Evolutionary conservation across 2,329 filamentous ascomycete genomes (phyloP).

Genomic region (Pestalotiopsis sp.): DNA sequence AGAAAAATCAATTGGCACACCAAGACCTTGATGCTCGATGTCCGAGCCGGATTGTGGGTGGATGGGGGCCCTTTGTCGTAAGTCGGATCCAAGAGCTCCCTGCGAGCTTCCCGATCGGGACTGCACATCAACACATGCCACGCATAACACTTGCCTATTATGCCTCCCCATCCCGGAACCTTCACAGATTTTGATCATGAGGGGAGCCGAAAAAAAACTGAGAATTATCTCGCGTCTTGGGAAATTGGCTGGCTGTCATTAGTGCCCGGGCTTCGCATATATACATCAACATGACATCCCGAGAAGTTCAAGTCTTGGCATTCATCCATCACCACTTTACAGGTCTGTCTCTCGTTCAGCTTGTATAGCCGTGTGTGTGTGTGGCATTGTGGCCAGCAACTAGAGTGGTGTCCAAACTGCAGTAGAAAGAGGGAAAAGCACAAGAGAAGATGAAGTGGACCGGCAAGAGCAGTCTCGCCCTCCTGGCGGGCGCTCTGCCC

Average conservation of each 20-base stretch:
- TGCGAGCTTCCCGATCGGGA: slow-evolving; percentile 10
- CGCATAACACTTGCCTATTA: slow-evolving; percentile 12
- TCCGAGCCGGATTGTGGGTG: neutral
- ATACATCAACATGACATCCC: slow-evolving; percentile 4
- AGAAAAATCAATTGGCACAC: neutral
- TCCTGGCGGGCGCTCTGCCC: slow-evolving; percentile 7
- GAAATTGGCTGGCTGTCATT: neutral
- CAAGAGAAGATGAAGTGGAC: neutral
- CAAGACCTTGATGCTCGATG: neutral
- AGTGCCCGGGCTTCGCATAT: slow-evolving; percentile 6
- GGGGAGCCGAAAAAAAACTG: neutral
- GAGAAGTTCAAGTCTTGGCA: slow-evolving; percentile 10
- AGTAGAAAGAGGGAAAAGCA: neutral
- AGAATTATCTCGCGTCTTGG: neutral
- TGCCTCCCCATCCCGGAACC: neutral
- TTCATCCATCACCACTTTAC: slow-evolving; percentile 1
- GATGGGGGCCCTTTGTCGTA: neutral
- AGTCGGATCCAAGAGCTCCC: neutral
- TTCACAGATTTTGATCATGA: neutral
- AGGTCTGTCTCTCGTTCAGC: slow-evolving; percentile 3
- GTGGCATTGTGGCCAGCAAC: neutral
- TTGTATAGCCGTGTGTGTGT: neutral
- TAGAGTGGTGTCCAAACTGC: neutral
- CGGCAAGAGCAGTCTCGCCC: slow-evolving; percentile 3
- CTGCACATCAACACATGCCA: neutral